Conservation (phyloP, 441 rosid species). For the Populus trichocarpa region DNA sequence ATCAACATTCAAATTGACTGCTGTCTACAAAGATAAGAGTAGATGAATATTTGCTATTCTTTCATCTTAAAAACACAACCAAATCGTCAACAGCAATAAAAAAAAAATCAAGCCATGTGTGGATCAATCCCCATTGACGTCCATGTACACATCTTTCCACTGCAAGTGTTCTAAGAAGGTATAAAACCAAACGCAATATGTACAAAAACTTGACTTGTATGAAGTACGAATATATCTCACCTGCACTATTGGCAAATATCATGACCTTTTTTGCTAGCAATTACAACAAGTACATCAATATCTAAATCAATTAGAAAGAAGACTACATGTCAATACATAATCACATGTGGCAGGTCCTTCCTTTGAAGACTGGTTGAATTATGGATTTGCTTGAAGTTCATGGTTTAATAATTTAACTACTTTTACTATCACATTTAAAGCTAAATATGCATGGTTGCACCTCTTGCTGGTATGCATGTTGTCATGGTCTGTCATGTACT, state of each 20-base stretch:
- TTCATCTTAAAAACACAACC: not conserved
- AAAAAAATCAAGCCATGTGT: not conserved
- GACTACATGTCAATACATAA: not conserved
- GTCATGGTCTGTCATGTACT: not conserved
- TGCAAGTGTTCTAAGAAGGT: not conserved
- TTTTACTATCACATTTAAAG: not conserved
- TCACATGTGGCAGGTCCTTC: not conserved
- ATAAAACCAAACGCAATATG: not conserved
- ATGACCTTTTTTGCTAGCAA: not conserved
- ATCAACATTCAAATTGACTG: not conserved
- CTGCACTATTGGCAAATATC: not conserved
- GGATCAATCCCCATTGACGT: not conserved
- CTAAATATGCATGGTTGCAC: not conserved
- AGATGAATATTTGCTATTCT: not conserved
- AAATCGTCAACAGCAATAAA: not conserved
- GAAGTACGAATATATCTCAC: not conserved
- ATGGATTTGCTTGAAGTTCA: not conserved
- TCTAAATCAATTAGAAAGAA: not conserved
- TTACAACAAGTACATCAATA: not conserved
- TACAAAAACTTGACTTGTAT: not conserved
- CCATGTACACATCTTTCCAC: conserved; percentile 2
- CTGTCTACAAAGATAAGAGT: not conserved
- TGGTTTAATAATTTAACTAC: not conserved
- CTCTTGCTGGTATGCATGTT: not conserved
- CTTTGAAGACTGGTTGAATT: not conserved